Percentiles rank a stretch among this genome's conserved stretches.
phyloP scores from a whole-genome alignment of 2,329 filamentous ascomycete genomes.

The Paecilomyces niveus region DNA sequence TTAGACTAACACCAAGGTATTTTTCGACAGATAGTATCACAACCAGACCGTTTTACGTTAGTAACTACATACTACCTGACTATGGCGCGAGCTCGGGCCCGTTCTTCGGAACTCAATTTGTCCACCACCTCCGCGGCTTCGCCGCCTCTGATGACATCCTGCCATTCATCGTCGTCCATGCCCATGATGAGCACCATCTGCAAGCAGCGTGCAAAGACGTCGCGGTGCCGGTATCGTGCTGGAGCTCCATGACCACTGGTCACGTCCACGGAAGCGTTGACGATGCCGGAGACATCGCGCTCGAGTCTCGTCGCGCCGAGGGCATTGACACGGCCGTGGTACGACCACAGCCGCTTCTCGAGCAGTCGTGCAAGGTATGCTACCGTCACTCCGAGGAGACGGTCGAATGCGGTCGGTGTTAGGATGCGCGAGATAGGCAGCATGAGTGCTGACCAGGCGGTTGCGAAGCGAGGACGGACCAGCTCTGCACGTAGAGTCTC shows the following conservation, averaged over 20 bases:
- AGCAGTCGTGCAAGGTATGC: conserved; percentile 69
- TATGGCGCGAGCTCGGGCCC: conserved; percentile 63
- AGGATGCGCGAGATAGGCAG: conserved; percentile 78
- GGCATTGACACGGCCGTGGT: conserved; percentile 70
- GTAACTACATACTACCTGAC: conserved; percentile 31
- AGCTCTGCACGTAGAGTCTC: conserved; percentile 49
- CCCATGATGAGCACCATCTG: conserved; percentile 83
- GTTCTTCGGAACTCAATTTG: conserved; percentile 66
- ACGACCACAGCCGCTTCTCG: conserved; percentile 80
- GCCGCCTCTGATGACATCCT: conserved; percentile 56
- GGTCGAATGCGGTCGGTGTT: conserved; percentile 67
- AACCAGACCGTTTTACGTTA: neutral
- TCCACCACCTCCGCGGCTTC: conserved; percentile 48
- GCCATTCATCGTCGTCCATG: conserved; percentile 96
- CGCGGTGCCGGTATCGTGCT: conserved; percentile 65
- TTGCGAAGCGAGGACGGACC: conserved; percentile 72
- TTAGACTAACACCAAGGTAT: neutral
- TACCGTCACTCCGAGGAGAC: conserved; percentile 67
- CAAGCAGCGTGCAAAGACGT: conserved; percentile 65
- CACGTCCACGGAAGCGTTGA: conserved; percentile 42
- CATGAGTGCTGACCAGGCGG: conserved; percentile 79
- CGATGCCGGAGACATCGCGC: conserved; percentile 71
- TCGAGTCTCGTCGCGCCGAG: conserved; percentile 78
- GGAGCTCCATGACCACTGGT: conserved; percentile 23
- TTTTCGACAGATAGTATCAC: neutral